A percentile compares a stretch with the other conserved stretches of the same genome.
Conservation (phyloP, 2,329 filamentous ascomycete species). For the Alternaria arbusti region DNA sequence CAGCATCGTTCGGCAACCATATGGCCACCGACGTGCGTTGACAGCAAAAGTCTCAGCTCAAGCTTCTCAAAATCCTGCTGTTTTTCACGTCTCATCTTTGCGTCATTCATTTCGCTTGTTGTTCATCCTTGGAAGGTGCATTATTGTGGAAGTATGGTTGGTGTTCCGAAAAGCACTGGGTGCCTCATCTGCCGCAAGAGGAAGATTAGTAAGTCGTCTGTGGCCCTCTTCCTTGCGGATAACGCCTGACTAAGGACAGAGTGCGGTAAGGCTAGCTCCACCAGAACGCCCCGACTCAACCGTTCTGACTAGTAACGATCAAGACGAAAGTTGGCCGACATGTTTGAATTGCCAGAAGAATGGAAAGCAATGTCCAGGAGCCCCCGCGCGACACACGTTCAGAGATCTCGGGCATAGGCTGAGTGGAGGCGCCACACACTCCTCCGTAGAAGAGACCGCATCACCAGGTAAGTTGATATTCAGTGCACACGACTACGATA, state of each 20-base stretch:
- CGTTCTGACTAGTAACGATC: constrained; percentile 14
- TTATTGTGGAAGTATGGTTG: constrained; percentile 32
- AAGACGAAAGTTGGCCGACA: constrained; percentile 45
- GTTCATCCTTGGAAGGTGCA: neutral
- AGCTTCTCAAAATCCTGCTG: neutral
- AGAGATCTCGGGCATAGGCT: constrained; percentile 35
- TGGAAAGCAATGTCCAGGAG: constrained; percentile 42
- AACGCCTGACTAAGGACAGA: constrained; percentile 20
- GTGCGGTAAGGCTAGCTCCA: constrained; percentile 22
- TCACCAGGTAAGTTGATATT: neutral
- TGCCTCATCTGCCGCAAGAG: constrained; percentile 41
- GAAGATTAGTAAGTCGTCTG: constrained; percentile 39
- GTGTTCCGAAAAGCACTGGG: constrained; percentile 44
- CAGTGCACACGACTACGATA: neutral
- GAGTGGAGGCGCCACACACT: constrained; percentile 2
- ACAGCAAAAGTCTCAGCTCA: neutral
- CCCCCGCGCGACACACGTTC: constrained; percentile 42
- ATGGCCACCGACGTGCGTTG: constrained; percentile 8
- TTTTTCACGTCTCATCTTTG: neutral
- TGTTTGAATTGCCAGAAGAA: constrained; percentile 46
- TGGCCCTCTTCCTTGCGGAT: neutral
- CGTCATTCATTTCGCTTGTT: neutral
- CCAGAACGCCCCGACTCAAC: neutral
- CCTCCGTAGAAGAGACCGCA: neutral
- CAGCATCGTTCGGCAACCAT: constrained; percentile 9